Evolutionary conservation across 2,329 filamentous ascomycete genomes (phyloP), one percentile per base, ranked within the genome.

Genomic region (Ambrosiella cleistominuta): DNA sequence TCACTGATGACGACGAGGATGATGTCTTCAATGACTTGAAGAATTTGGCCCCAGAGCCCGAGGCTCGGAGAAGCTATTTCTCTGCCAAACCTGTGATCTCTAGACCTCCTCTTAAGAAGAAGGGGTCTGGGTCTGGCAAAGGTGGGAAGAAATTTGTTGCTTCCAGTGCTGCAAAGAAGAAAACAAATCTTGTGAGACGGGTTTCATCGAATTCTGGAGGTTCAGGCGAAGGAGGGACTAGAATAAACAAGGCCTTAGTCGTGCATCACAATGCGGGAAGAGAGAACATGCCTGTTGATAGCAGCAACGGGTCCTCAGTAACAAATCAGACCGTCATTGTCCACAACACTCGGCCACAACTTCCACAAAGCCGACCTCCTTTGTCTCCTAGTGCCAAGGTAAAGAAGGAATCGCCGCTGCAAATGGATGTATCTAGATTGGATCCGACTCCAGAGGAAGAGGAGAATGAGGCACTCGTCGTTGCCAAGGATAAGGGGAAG

Each of bases 91-190:
- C n/a, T 2, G n/a, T 15, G n/a, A 47, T 17, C 19, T 8, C 44
- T 5, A 47, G 44, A 47, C 44, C 44, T 15, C 13, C 7, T 13
- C 71, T 54, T 71, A 73, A 56, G 72, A 74, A 61, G 15, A 47
- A 15, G 12, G n/a, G n/a, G 7, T 47, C 44, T 8, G 44, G 13
- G n/a, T n/a, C 44, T n/a, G 44, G 44, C 8, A 47, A 47, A 17
- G 8, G 36, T 67, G 64, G 42, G 66, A 70, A 35, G 66, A 69
- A n/a, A 67, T 66, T 39, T 74, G 47, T 67, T 66, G 58, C 65
- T 64, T 7, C 54, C 63, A 12, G 62, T 65, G 40, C 61, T 66
- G 39, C 61, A 60, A 19, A 64, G 61, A 67, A 37, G 44, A 53
- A 54, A 1, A 53, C 58, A n/a, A 54, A 54, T 15, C 54, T 56